Conservation (phyloP, 1,139 yeast genomes). For the Pichia sp. region DNA sequence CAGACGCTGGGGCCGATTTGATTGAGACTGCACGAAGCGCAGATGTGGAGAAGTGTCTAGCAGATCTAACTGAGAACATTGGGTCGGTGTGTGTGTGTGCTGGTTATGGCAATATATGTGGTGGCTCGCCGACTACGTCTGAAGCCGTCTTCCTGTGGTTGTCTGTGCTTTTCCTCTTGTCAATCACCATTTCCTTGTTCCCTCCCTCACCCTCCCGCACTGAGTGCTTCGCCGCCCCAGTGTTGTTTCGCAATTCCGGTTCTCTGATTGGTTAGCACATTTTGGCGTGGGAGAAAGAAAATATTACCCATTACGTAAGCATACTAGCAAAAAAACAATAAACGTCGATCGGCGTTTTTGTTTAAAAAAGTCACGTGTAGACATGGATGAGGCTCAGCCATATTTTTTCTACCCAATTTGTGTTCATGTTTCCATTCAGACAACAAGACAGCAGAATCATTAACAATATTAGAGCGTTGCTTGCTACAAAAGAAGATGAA, state of each 20-base stretch:
- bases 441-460: too few relatives aligned
- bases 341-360: not conserved
- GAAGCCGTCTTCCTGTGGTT: not conserved
- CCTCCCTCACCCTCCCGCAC: not conserved
- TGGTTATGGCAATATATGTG: not conserved
- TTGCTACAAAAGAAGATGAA: too few relatives aligned
- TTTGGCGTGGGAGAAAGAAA: not conserved
- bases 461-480: too few relatives aligned
- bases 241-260: conserved; percentile 3
- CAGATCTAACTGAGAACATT: conserved; percentile 17
- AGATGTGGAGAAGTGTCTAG: conserved; percentile 20
- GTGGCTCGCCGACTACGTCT: not conserved
- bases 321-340: not conserved
- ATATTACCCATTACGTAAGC: not conserved
- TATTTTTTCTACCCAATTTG: too few relatives aligned
- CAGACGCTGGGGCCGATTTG: conserved; percentile 36
- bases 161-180: not conserved
- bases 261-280: conserved; percentile 8
- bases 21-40: conserved; percentile 36
- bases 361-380: too few relatives aligned
- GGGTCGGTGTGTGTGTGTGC: not conserved
- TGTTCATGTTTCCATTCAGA: too few relatives aligned
- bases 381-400: too few relatives aligned
- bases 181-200: not conserved
- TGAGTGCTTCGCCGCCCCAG: not conserved